Evolutionary conservation across 345 rosid species (phyloP), one percentile per base, ranked within the genome.

Genomic region (Aquilaria malaccensis): DNA sequence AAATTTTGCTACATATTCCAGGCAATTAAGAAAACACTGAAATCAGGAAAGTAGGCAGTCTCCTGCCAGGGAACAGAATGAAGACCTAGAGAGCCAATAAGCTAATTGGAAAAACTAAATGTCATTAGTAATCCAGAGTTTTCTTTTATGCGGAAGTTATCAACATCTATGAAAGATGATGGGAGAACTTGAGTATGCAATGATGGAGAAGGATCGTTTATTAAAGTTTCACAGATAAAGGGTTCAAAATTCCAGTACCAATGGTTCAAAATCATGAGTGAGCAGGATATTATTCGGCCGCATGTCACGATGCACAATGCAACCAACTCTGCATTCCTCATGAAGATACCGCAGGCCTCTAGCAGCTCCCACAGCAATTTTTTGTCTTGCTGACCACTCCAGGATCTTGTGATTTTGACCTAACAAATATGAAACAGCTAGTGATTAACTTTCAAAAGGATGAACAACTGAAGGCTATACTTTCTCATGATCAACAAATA

Each of bases 291-390:
- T 95, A 81, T 95, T 95, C 33, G 99, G 99, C 45, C 98, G 88
- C 99, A 95, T 88, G 74, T 95, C 99, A 55, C 99, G 89, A 70
- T 95, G 99, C 74, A 95, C 99, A 69, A 95, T 95, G 72, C 99
- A 91, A 49, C 99, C 99, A 66, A 91, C 99, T 84, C 99, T 85
- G 83, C 99, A 95, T 66, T 95, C 99, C 84, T 95, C 99, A 53
- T 95, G 99, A 69, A 95, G 98, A 81, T 95, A 95, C 58, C 98
- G 84, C 64, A 95, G 84, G 45, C 99, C 99, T 71, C 98, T 79
- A 69, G 99, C 99, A 61, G 97, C 98, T 65, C 99, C 99, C 22
- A 88, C 89, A 14, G 98, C 99, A 68, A 95, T 85, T 77, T 87
- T 95, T 73, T 91, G 95, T 52, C 99, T 76, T 45, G 99, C 86